Conservation (phyloP, 805 yeast species). For the Suhomyces prunicola region DNA sequence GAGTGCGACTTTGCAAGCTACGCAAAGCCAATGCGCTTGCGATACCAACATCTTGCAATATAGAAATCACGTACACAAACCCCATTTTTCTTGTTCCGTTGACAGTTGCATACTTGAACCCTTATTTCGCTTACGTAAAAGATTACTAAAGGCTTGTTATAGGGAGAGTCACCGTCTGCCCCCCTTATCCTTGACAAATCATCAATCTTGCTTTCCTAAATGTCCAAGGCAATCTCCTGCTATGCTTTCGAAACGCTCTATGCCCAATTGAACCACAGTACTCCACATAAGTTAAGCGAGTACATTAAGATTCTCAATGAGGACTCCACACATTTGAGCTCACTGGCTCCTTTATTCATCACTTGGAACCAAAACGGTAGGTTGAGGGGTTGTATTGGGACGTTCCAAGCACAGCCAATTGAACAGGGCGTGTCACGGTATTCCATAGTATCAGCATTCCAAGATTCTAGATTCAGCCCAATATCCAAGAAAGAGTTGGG, state of each 20-base stretch:
- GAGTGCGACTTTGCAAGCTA: too few relatives aligned
- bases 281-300: constrained; percentile 11
- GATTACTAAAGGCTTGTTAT: background rate
- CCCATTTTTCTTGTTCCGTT: background rate
- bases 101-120: background rate
- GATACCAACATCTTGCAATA: background rate
- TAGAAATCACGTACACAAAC: too few relatives aligned
- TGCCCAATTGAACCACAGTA: constrained; percentile 15
- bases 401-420: constrained; percentile 57
- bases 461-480: constrained; percentile 77
- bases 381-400: constrained; percentile 92
- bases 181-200: background rate
- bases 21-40: background rate
- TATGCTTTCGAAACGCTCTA: constrained; percentile 36
- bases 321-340: constrained; percentile 13
- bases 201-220: constrained; percentile 4
- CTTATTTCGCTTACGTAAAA: background rate
- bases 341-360: constrained; percentile 66
- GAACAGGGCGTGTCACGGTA: constrained; percentile 60
- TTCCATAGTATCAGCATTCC: constrained; percentile 60
- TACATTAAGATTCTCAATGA: constrained; percentile 13
- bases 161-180: background rate
- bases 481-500: constrained; percentile 52
- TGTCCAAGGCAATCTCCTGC: constrained; percentile 38
- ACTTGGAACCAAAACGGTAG: constrained; percentile 69